Evolutionary conservation across 805 yeast species (phyloP).

Genomic region (Cyberlindnera mississippiensis): DNA sequence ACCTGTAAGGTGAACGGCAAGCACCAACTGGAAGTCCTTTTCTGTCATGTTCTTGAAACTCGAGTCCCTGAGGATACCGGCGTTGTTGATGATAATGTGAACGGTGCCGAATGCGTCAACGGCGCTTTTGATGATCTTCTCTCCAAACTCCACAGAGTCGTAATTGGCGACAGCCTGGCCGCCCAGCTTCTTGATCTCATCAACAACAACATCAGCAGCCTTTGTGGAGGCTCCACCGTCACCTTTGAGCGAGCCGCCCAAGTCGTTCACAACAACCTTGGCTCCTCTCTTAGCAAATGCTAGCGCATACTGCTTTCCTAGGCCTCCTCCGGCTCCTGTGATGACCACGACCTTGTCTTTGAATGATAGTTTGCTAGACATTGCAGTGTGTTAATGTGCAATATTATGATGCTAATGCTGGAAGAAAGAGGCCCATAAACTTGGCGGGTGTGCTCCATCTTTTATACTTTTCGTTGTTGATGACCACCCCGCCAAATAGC

Average conservation of each 20-base stretch:
- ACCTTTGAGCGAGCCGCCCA: conserved; percentile 82
- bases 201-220: conserved; percentile 87
- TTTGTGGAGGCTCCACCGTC: conserved; percentile 60
- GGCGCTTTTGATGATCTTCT: conserved; percentile 80
- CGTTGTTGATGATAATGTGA: conserved; percentile 87
- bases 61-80: conserved; percentile 89
- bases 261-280: conserved; percentile 89
- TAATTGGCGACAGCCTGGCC: conserved; percentile 92
- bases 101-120: conserved; percentile 83
- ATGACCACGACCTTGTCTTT: conserved; percentile 86
- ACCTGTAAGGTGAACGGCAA: conserved; percentile 88
- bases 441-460: no score
- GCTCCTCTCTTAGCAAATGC: conserved; percentile 91
- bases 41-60: conserved; percentile 83
- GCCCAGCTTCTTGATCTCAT: conserved; percentile 70
- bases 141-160: conserved; percentile 86
- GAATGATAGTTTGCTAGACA: conserved; percentile 42
- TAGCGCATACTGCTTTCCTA: conserved; percentile 84
- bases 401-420: no score
- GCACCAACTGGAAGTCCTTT: conserved; percentile 71
- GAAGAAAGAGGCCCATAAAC: not conserved
- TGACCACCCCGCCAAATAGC: conserved; percentile 5
- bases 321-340: conserved; percentile 98
- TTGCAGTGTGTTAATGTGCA: conserved; percentile 1
- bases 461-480: not conserved